These are phyloP conservation scores for Cytospora chrysosperma DNA, from an alignment of 2,329 filamentous ascomycete species.

Conservation along the genomic window DNA sequence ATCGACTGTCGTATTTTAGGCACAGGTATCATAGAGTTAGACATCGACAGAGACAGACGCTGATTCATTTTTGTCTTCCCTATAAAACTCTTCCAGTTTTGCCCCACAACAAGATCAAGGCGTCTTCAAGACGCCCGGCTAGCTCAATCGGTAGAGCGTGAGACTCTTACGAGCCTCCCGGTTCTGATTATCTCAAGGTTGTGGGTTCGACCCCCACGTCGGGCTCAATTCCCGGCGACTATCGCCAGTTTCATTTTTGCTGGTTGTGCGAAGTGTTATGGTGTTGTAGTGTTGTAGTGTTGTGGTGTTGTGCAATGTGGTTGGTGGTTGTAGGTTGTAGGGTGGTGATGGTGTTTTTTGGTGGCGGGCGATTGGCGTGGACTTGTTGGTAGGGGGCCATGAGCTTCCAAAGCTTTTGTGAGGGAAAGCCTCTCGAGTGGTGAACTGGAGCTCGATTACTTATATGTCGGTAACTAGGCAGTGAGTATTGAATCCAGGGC, in stretches of 20 bases:
- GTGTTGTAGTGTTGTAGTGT: neutral
- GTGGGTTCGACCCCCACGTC: slow-evolving; percentile 21
- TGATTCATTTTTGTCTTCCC: neutral
- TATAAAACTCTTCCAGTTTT: neutral
- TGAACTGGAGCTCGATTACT: too few relatives aligned
- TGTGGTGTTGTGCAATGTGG: neutral
- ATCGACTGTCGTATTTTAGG: neutral
- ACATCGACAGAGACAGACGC: neutral
- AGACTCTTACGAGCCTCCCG: slow-evolving; percentile 56
- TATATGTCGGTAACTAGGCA: too few relatives aligned
- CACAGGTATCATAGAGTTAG: neutral
- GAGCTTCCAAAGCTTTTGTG: too few relatives aligned
- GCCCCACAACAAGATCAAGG: neutral
- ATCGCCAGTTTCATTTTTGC: neutral
- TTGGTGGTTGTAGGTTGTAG: neutral
- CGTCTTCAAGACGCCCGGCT: slow-evolving; percentile 44
- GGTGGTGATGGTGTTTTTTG: neutral
- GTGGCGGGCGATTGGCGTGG: too few relatives aligned
- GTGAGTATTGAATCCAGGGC: too few relatives aligned
- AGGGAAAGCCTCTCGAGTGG: too few relatives aligned
- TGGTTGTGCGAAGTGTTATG: neutral
- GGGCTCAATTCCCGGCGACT: slow-evolving; percentile 15
- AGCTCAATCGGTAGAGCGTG: slow-evolving; percentile 73
- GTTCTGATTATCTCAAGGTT: slow-evolving; percentile 18
- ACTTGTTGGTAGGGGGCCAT: neutral